Conservation (phyloP, 140 eudicot species). For the Anethum foeniculum region DNA sequence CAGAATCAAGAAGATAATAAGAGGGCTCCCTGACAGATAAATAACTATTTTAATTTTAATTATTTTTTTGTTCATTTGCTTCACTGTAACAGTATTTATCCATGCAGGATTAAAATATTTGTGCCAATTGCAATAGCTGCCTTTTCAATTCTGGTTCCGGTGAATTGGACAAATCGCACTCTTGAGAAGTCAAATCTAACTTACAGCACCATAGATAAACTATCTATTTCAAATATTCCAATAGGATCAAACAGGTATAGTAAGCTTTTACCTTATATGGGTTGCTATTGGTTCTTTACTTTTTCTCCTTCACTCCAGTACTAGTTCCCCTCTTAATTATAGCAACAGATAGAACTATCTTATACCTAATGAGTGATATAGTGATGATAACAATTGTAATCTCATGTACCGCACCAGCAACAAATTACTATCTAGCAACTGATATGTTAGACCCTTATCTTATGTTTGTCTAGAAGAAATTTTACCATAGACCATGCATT, state of each 20-base stretch:
- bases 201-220: conserved; percentile 57
- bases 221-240: conserved; percentile 71
- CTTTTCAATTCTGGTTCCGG: conserved; percentile 45
- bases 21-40: not conserved
- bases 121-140: conserved; percentile 55
- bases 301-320: not conserved
- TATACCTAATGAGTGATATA: not conserved
- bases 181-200: conserved; percentile 36
- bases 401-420: not conserved
- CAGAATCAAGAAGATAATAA: not conserved
- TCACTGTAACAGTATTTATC: not conserved
- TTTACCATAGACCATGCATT: not conserved
- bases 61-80: not conserved
- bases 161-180: conserved; percentile 55
- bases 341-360: not conserved
- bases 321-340: not conserved
- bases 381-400: not conserved
- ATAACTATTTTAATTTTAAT: not conserved
- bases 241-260: conserved; percentile 51
- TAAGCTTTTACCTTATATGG: not conserved
- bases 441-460: not conserved
- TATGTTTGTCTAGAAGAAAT: not conserved
- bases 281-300: not conserved
- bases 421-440: not conserved
- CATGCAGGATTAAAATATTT: conserved; percentile 54